Percentiles rank a stretch among this genome's conserved stretches.
These are phyloP conservation scores for Xylaria curta DNA, from an alignment of 495 filamentous ascomycete species.

Conservation along the genomic window DNA sequence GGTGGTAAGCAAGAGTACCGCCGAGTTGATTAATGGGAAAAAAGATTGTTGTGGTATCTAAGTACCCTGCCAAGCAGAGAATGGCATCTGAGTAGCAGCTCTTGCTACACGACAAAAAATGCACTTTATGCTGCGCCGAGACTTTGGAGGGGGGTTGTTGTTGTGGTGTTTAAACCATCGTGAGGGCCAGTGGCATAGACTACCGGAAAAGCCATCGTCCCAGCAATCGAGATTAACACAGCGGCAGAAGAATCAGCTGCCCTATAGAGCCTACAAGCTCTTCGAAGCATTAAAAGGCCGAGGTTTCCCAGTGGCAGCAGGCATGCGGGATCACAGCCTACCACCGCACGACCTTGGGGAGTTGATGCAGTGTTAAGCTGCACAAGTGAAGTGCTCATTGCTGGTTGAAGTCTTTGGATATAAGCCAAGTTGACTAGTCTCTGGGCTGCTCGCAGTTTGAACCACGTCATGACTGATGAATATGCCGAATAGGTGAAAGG, in stretches of 20 bases:
- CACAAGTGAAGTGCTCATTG: conserved; percentile 20
- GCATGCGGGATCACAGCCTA: conserved; percentile 23
- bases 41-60: conserved; percentile 4
- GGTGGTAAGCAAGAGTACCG: not conserved
- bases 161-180: conserved; percentile 22
- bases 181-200: not conserved
- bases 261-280: conserved; percentile 28
- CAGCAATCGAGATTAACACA: conserved; percentile 20
- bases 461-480: conserved; percentile 21
- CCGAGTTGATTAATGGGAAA: not conserved
- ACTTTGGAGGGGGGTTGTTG: not conserved
- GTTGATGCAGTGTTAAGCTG: conserved; percentile 24
- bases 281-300: conserved; percentile 20
- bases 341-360: conserved; percentile 16
- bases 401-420: conserved; percentile 23
- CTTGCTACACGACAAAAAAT: conserved; percentile 17
- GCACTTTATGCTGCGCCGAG: not conserved
- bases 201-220: conserved; percentile 10
- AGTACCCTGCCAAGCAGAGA: not conserved
- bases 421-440: conserved; percentile 29
- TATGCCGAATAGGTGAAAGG: conserved; percentile 19
- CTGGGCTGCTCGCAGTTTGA: conserved; percentile 23
- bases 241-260: conserved; percentile 21
- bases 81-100: conserved; percentile 14
- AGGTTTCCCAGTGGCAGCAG: conserved; percentile 15